Percentiles rank a stretch among this genome's conserved stretches.
phyloP scores from a whole-genome alignment of 2,329 filamentous ascomycete genomes.

The Arthrobotrys sinensis region DNA sequence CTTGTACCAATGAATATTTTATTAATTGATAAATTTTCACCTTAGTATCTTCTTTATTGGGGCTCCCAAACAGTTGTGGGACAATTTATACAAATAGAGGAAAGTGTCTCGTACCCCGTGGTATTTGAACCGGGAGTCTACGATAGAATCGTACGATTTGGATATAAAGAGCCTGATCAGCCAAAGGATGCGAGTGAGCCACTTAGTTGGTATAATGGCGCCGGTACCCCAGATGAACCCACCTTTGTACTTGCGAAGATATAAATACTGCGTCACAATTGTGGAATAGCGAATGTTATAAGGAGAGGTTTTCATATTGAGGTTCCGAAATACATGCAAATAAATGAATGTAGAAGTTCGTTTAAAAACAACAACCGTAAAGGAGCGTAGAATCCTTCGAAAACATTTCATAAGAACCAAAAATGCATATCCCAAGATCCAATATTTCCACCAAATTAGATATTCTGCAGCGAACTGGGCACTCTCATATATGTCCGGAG shows the following conservation, averaged over 20 bases:
- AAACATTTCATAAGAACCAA: too few relatives aligned
- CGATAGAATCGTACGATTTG: constrained; percentile 10
- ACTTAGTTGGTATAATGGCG: constrained; percentile 13
- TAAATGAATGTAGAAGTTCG: too few relatives aligned
- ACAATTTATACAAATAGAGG: constrained; percentile 16
- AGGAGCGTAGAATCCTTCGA: too few relatives aligned
- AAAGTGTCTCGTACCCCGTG: constrained; percentile 15
- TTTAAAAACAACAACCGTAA: too few relatives aligned
- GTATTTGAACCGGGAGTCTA: constrained; percentile 8
- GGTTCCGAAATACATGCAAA: too few relatives aligned
- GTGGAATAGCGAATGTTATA: not conserved
- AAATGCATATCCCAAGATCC: too few relatives aligned
- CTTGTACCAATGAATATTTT: not conserved
- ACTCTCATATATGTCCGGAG: not conserved
- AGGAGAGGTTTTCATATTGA: too few relatives aligned
- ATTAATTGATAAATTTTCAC: not conserved
- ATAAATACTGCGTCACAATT: not conserved
- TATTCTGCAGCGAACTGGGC: too few relatives aligned
- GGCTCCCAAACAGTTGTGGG: not conserved
- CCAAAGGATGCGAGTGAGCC: constrained; percentile 6
- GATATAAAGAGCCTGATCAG: constrained; percentile 24
- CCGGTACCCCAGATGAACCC: not conserved
- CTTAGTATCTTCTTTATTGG: constrained; percentile 25
- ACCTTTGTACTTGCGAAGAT: constrained; percentile 9
- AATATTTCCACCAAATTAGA: too few relatives aligned